A percentile compares a stretch with the other conserved stretches of the same genome.
phyloP scores from a whole-genome alignment of 2,329 filamentous ascomycete genomes.

The Calonectria naviculata region DNA sequence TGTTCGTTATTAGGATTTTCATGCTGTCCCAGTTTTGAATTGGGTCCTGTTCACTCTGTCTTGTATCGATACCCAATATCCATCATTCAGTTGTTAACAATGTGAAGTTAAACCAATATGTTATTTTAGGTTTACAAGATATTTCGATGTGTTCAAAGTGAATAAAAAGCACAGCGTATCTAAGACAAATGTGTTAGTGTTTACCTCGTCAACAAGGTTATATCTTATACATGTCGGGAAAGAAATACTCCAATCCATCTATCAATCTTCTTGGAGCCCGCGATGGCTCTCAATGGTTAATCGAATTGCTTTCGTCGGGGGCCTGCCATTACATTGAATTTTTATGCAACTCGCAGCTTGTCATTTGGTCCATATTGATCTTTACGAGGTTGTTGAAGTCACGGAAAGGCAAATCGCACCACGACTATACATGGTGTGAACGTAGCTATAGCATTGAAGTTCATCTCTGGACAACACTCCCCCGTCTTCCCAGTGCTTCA shows the following conservation, averaged over 20 bases:
- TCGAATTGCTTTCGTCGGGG: background rate
- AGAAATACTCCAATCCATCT: background rate
- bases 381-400: background rate
- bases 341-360: background rate
- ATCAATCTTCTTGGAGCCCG: background rate
- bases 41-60: background rate
- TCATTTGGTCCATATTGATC: background rate
- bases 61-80: background rate
- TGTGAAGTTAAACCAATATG: background rate
- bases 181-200: background rate
- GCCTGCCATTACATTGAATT: background rate
- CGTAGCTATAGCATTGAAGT: background rate
- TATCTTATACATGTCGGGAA: background rate
- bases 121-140: background rate
- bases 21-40: too few relatives aligned
- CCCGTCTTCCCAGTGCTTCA: background rate
- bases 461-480: background rate
- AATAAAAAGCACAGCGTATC: background rate
- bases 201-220: background rate
- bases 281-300: background rate
- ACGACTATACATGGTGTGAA: background rate
- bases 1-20: too few relatives aligned
- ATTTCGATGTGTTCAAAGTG: background rate
- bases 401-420: background rate
- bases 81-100: background rate